Base-by-base conservation (phyloP, 2,329 filamentous ascomycete genomes). In the Trichoderma gracile region DNA sequence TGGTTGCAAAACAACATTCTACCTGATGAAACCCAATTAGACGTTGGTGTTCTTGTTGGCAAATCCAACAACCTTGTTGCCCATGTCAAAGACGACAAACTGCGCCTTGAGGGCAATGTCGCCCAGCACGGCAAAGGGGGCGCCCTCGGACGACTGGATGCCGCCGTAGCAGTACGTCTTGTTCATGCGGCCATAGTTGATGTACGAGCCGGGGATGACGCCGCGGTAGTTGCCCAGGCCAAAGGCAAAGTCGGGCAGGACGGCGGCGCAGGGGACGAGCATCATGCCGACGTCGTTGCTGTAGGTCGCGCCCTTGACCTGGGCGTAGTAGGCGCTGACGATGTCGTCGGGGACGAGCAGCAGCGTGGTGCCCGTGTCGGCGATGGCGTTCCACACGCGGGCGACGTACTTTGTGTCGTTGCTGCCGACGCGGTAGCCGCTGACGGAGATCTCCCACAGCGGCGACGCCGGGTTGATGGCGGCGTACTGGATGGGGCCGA, bases 331-430 rank as follows among this genome's bases (percentile, higher is more conserved):
- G 47, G 78, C 81, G 0, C 75, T 69, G 67, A 86, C 82, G 65
- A 88, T 78, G 38, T 72, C 68, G 63, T 80, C 73, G 27, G 85
- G 84, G 19, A 88, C 75, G 67, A 89, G 80, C 63, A 90, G 75
- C 33, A 91, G 84, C 1, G 87, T 88, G 63, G 89, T 91, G 61
- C 89, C 89, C 2, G 89, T 91, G 77, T 91, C 89, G 71, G 86
- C 85, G 73, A 91, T 90, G 69, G 81, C 82, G 0, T 78, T 78
- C 25, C 79, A 79, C 6, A 84, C 66, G 19, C 71, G 58, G 5
- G 65, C 50, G 12, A 65, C 54, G 62, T 68, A 73, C 0, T 50
- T 33, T 3, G 64, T 60, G 0, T 30, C 60, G 0, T 38, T 2
- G 3, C 52, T 52, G 42, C 85, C 87, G 59, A 89, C 72, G 45